Base-by-base conservation (phyloP, 1,284 basidiomycete genomes). In the Coriolopsis trogii region DNA sequence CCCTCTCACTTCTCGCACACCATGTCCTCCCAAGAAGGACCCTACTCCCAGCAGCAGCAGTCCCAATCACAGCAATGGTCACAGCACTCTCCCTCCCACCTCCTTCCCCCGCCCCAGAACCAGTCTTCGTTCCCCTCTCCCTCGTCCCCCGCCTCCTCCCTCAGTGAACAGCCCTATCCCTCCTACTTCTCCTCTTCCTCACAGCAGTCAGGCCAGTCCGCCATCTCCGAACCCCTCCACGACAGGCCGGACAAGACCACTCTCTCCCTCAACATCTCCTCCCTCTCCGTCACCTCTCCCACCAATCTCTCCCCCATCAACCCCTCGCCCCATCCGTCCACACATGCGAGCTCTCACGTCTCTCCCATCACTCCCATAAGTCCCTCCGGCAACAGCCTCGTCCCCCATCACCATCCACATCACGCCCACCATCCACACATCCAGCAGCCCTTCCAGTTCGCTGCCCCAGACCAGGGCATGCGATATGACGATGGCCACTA, bases 251-350 rank as follows among this genome's bases (percentile, higher is more conserved):
- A 68, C 63, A 58, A 65, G 48, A 61, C 67, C 23, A 60, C 69
- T 0, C 74, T 88, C 47, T 81, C 83, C n/a, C 79, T 89, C 66
- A 89, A 88, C 65, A 73, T 89, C 50, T 81, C 81, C 26, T 76
- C 77, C 1, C 76, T 89, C 47, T 73, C 79, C 42, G 85, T 88
- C 55, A 68, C 83, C 29, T 85, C 83, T 12, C 84, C 86, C 15
- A 76, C 81, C 16, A 78, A 78, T 53, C 73, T 82, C 45, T 85
- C 84, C 10, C 84, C 85, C 36, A 79, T 83, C 60, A 78, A 75
- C 37, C 75, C 78, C 4, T 73, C 74, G 10, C 69, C 76, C 10
- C 68, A 72, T 50, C 68, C 74, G 21, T 67, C 72, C 49, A 65
- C 65, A 21, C 57, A 65, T 37, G 59, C 69, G 29, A 63, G 68